phyloP scores from a whole-genome alignment of 2,329 filamentous ascomycete genomes.

The Akanthomyces uredinophilus region DNA sequence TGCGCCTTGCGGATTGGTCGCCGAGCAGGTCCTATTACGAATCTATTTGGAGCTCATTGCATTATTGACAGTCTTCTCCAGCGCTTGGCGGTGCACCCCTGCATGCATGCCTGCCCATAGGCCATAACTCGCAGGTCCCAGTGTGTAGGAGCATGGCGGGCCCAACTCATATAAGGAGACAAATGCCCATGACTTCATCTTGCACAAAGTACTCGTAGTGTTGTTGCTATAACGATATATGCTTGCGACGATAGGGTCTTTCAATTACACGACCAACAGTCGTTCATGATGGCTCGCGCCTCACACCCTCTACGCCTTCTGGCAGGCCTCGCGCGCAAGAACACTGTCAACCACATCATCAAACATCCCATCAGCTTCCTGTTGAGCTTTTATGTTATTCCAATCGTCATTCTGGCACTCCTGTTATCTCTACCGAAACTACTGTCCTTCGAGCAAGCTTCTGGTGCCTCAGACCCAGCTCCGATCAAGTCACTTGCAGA shows the following conservation, averaged over 20 bases:
- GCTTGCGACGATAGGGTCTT: not conserved
- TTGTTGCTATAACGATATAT: not conserved
- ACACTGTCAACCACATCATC: slow-evolving; percentile 20
- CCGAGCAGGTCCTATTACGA: not conserved
- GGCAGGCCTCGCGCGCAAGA: slow-evolving; percentile 21
- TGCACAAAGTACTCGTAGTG: not conserved
- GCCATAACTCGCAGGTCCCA: not conserved
- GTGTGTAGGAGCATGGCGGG: not conserved
- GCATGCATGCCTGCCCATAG: not conserved
- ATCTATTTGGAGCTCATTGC: not conserved
- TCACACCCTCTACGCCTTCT: slow-evolving; percentile 9
- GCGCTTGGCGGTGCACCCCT: not conserved
- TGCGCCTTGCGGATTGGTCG: not conserved
- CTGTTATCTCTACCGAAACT: slow-evolving; percentile 25
- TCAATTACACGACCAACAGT: not conserved
- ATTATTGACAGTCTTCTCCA: not conserved
- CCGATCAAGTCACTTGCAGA: slow-evolving; percentile 21
- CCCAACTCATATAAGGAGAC: not conserved
- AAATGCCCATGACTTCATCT: not conserved
- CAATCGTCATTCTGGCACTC: slow-evolving; percentile 26
- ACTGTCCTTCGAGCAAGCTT: slow-evolving; percentile 10
- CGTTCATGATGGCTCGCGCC: not conserved
- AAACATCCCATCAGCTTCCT: slow-evolving; percentile 22
- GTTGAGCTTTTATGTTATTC: slow-evolving; percentile 23
- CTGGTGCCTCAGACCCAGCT: slow-evolving; percentile 19